phyloP scores from a whole-genome alignment of 257 asterid species.

The Anisodus acutangulus region DNA sequence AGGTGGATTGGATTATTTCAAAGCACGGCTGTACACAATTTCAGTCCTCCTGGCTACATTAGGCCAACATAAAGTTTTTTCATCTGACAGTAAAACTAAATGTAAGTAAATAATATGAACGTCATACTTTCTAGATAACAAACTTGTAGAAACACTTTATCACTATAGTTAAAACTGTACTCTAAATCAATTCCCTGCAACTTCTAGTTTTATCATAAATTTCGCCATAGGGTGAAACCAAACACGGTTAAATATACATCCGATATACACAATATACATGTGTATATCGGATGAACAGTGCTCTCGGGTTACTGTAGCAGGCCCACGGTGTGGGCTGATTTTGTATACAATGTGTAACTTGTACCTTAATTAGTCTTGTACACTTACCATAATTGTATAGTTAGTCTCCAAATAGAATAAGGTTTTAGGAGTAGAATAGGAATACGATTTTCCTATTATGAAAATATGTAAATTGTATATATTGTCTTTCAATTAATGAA shows the following conservation, averaged over 20 bases:
- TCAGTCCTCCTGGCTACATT: conserved; percentile 93
- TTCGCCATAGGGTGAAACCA: neutral
- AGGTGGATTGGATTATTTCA: conserved; percentile 72
- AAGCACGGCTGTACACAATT: conserved; percentile 82
- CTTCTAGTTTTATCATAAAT: neutral
- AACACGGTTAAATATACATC: neutral
- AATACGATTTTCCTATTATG: too few relatives aligned
- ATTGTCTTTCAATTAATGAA: too few relatives aligned
- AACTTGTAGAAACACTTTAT: neutral
- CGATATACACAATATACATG: too few relatives aligned
- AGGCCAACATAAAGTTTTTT: conserved; percentile 90
- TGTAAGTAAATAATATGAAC: conserved; percentile 2
- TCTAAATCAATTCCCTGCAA: neutral
- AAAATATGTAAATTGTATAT: too few relatives aligned
- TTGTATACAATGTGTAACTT: too few relatives aligned
- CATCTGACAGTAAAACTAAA: conserved; percentile 54
- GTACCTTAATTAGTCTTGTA: too few relatives aligned
- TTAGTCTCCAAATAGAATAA: too few relatives aligned
- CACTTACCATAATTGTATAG: too few relatives aligned
- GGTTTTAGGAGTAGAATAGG: too few relatives aligned
- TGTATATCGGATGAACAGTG: too few relatives aligned
- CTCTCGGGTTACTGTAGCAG: too few relatives aligned
- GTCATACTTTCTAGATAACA: neutral
- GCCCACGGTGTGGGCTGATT: too few relatives aligned
- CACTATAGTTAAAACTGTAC: neutral